A percentile compares a stretch with the other conserved stretches of the same genome.
Evolutionary conservation across 2,329 filamentous ascomycete genomes (phyloP).

Genomic region (Botryotinia globosa): DNA sequence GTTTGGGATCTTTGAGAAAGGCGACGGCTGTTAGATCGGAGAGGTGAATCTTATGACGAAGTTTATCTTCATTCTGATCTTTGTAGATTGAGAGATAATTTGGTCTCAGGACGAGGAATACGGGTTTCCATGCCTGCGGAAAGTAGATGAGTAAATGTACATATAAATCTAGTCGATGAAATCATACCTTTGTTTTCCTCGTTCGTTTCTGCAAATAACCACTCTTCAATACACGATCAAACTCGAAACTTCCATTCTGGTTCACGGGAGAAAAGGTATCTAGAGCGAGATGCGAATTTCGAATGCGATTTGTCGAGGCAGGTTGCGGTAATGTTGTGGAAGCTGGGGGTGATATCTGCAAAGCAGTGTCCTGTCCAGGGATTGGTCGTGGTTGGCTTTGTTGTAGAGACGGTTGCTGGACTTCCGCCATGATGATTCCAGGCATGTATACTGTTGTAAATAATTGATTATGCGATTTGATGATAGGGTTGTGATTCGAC

Average conservation of each 20-base stretch:
- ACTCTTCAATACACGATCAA: conserved; percentile 88
- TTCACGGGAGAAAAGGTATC: conserved; percentile 82
- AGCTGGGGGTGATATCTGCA: conserved; percentile 30
- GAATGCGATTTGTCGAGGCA: conserved; percentile 32
- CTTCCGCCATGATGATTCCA: conserved; percentile 30
- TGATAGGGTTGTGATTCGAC: neutral
- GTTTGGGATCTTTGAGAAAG: conserved; percentile 82
- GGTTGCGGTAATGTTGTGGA: conserved; percentile 26
- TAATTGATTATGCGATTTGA: neutral
- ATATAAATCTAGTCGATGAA: neutral
- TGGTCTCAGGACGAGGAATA: conserved; percentile 85
- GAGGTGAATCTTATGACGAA: conserved; percentile 83
- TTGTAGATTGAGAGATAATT: conserved; percentile 92
- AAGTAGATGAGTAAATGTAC: neutral
- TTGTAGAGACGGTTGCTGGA: conserved; percentile 23
- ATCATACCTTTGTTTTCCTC: conserved; percentile 80
- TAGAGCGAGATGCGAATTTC: conserved; percentile 48
- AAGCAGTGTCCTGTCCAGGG: conserved; percentile 26
- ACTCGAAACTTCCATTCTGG: conserved; percentile 92
- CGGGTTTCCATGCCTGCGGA: conserved; percentile 77
- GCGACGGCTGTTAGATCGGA: conserved; percentile 90
- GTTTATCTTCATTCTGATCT: conserved; percentile 81
- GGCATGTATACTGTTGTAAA: conserved; percentile 15
- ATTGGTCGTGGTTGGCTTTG: conserved; percentile 32
- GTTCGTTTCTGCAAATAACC: conserved; percentile 85